phyloP scores from a whole-genome alignment of 2,329 filamentous ascomycete species.

The Sarocladium strictum region DNA sequence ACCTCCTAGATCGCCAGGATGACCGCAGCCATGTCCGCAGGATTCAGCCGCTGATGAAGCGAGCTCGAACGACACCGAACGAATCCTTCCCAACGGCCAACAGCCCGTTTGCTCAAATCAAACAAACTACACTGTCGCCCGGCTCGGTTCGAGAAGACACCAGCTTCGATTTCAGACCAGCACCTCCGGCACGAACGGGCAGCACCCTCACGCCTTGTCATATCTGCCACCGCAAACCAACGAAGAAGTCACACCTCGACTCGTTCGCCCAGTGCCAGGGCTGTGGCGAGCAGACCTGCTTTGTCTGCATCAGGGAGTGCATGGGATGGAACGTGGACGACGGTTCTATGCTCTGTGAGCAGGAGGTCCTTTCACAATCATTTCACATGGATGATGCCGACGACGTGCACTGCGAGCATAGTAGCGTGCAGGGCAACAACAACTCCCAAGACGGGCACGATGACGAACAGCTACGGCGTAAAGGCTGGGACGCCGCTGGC shows the following conservation, averaged over 20 bases:
- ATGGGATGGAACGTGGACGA: constrained; percentile 36
- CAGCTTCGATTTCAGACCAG: constrained; percentile 1
- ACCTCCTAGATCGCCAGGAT: constrained; percentile 20
- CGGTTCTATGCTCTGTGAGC: constrained; percentile 20
- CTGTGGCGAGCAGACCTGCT: constrained; percentile 59
- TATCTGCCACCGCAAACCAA: constrained; percentile 61
- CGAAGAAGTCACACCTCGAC: constrained; percentile 59
- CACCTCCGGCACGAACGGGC: background rate
- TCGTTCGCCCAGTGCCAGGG: constrained; percentile 58
- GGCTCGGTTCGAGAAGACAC: background rate
- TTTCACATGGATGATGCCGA: constrained; percentile 47
- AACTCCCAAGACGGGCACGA: constrained; percentile 6
- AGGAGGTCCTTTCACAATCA: constrained; percentile 34
- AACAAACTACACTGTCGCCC: background rate
- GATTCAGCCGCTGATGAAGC: constrained; percentile 24
- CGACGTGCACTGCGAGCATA: constrained; percentile 16
- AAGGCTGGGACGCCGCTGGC: constrained; percentile 34
- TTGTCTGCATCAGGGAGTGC: constrained; percentile 62
- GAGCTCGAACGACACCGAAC: constrained; percentile 20
- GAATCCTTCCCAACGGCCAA: background rate
- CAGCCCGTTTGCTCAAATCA: background rate
- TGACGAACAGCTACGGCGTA: constrained; percentile 1
- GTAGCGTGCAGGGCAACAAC: constrained; percentile 6
- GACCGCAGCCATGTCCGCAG: constrained; percentile 20
- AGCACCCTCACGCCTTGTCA: constrained; percentile 50